Evolutionary conservation across 495 filamentous ascomycete species (phyloP).

Genomic region (Penicillium simplicissimum): DNA sequence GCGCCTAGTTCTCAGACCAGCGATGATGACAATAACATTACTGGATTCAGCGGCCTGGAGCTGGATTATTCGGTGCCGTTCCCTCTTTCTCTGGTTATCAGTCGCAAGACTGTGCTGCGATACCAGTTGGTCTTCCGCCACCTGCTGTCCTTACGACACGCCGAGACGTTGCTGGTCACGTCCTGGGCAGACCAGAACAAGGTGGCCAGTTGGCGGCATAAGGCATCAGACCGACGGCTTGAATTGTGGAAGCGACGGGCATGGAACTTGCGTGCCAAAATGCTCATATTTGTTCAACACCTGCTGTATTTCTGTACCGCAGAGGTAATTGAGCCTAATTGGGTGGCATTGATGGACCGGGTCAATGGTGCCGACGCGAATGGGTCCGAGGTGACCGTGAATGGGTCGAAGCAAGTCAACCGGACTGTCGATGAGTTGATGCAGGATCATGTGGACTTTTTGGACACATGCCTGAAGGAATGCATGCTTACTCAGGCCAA

Average conservation of each 20-base stretch:
- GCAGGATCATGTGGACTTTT: conserved; percentile 98
- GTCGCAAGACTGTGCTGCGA: conserved; percentile 89
- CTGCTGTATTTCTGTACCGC: conserved; percentile 93
- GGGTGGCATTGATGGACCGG: conserved; percentile 85
- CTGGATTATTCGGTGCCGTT: conserved; percentile 95
- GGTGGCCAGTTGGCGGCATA: conserved; percentile 79
- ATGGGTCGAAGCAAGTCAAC: conserved; percentile 56
- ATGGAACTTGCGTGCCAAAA: conserved; percentile 88
- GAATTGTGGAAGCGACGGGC: conserved; percentile 92
- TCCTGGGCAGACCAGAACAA: conserved; percentile 91
- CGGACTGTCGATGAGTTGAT: conserved; percentile 96
- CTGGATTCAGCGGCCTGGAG: conserved; percentile 87
- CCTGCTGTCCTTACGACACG: conserved; percentile 80
- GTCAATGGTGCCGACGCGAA: conserved; percentile 64
- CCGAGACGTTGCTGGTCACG: conserved; percentile 79
- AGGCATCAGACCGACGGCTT: conserved; percentile 67
- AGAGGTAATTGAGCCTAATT: conserved; percentile 97
- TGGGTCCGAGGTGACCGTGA: conserved; percentile 49
- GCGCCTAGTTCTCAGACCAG: conserved; percentile 48
- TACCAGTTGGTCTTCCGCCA: conserved; percentile 97
- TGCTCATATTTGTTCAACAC: conserved; percentile 97
- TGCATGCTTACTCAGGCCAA: conserved; percentile 98
- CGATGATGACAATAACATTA: conserved; percentile 82
- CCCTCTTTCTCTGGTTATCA: conserved; percentile 94
- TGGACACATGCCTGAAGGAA: conserved; percentile 97